Percentiles rank a stretch among this genome's conserved stretches.
These are phyloP conservation scores for Colletotrichum camelliae DNA, from an alignment of 2,329 filamentous ascomycete species.

Conservation along the genomic window DNA sequence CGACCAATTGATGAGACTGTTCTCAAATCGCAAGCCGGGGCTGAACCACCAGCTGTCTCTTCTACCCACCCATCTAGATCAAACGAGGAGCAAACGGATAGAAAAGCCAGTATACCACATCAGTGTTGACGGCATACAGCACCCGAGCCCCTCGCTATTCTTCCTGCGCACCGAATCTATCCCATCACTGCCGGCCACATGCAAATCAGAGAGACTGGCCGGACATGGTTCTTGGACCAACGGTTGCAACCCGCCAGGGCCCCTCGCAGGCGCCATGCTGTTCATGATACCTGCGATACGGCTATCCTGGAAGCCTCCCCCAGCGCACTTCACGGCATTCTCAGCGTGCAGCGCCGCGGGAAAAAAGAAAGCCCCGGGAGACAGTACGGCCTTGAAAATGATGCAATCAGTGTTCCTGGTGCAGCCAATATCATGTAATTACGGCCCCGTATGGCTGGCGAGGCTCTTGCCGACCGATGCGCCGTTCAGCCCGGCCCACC, in stretches of 20 bases:
- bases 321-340: neutral
- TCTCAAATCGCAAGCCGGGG: neutral
- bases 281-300: neutral
- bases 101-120: neutral
- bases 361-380: slow-evolving; percentile 9
- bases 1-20: neutral
- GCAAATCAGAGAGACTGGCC: neutral
- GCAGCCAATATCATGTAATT: slow-evolving; percentile 21
- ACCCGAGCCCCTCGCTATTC: neutral
- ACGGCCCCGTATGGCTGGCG: slow-evolving; percentile 16
- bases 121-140: neutral
- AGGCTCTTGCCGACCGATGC: slow-evolving; percentile 26
- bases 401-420: slow-evolving; percentile 17
- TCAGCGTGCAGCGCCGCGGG: neutral
- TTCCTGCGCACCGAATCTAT: neutral
- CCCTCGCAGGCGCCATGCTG: neutral
- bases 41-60: neutral
- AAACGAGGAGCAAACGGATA: neutral
- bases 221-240: neutral
- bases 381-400: slow-evolving; percentile 13
- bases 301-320: neutral
- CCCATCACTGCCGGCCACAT: neutral
- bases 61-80: neutral
- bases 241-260: neutral
- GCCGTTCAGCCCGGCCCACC: slow-evolving; percentile 24